Evolutionary conservation across 192 early-diverging fungal genomes (phyloP).

Genomic region (Coemansia reversa): DNA sequence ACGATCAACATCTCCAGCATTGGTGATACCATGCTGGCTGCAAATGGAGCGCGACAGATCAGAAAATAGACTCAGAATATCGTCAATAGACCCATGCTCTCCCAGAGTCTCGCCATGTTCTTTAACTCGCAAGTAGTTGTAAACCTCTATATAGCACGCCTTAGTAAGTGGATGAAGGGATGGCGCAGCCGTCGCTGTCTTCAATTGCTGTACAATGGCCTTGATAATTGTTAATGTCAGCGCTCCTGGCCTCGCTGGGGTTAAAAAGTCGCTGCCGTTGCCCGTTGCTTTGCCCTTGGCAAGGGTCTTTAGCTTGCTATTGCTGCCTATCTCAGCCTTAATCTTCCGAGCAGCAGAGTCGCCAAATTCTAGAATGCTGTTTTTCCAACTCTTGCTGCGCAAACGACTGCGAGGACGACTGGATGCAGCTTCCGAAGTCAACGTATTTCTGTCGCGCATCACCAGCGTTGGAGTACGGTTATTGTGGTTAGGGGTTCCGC

Average conservation of each 20-base stretch:
- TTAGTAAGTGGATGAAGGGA: conserved; percentile 48
- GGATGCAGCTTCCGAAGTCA: neutral
- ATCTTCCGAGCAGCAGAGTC: conserved; percentile 47
- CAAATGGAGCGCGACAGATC: conserved; percentile 28
- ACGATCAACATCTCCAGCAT: conserved; percentile 23
- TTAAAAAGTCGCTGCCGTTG: neutral
- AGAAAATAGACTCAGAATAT: conserved; percentile 37
- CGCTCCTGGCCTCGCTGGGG: conserved; percentile 13
- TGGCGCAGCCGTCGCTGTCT: conserved; percentile 24
- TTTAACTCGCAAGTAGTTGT: conserved; percentile 29
- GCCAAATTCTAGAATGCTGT: conserved; percentile 36
- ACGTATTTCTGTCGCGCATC: neutral
- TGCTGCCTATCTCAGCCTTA: conserved; percentile 33
- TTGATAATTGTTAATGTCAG: conserved; percentile 37
- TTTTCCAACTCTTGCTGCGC: conserved; percentile 35
- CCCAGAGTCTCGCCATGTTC: conserved; percentile 25
- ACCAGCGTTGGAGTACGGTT: conserved; percentile 54
- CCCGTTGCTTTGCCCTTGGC: conserved; percentile 12
- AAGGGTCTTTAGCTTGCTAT: conserved; percentile 28
- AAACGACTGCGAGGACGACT: neutral
- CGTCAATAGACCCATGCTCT: conserved; percentile 42
- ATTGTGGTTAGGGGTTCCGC: conserved; percentile 39
- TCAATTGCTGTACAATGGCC: conserved; percentile 46
- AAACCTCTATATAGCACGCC: conserved; percentile 41
- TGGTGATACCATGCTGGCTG: conserved; percentile 26